Evolutionary conservation across 2,329 filamentous ascomycete species (phyloP).

Genomic region (Beauveria asiatica): DNA sequence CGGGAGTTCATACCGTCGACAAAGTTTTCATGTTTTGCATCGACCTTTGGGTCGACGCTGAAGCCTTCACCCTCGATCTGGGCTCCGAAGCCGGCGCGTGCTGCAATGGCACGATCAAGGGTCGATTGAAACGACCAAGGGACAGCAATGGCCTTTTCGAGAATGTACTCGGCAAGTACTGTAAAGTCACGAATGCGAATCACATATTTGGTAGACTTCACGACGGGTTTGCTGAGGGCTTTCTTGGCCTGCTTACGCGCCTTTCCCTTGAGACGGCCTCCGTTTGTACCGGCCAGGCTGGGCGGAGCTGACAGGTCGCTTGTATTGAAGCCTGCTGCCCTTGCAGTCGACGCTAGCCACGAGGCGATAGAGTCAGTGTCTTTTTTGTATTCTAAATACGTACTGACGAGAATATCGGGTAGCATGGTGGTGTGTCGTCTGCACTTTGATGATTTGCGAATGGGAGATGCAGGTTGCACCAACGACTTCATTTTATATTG

Average conservation of each 20-base stretch:
- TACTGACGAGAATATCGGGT: conserved; percentile 11
- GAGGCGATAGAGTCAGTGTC: conserved; percentile 16
- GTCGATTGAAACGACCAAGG: conserved; percentile 11
- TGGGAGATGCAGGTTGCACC: background rate
- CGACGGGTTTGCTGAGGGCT: background rate
- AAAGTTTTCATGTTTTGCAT: conserved; percentile 7
- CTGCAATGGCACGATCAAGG: conserved; percentile 15
- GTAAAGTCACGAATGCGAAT: conserved; percentile 16
- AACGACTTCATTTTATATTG: too few relatives aligned
- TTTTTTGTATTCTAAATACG: conserved; percentile 15
- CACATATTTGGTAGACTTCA: background rate
- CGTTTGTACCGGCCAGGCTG: background rate
- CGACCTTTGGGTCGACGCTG: background rate
- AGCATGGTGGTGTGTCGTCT: background rate
- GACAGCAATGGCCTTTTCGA: conserved; percentile 9
- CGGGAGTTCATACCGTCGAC: background rate
- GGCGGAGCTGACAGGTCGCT: background rate
- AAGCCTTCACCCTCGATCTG: conserved; percentile 2
- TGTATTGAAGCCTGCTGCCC: conserved; percentile 11
- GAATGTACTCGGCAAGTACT: conserved; percentile 12
- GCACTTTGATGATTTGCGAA: background rate
- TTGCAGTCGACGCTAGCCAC: conserved; percentile 15
- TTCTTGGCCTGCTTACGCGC: background rate
- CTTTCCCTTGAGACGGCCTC: background rate
- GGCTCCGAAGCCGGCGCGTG: conserved; percentile 13